These are phyloP conservation scores for Diutina siamensis DNA, from an alignment of 1,139 yeast species.

Conservation along the genomic window DNA sequence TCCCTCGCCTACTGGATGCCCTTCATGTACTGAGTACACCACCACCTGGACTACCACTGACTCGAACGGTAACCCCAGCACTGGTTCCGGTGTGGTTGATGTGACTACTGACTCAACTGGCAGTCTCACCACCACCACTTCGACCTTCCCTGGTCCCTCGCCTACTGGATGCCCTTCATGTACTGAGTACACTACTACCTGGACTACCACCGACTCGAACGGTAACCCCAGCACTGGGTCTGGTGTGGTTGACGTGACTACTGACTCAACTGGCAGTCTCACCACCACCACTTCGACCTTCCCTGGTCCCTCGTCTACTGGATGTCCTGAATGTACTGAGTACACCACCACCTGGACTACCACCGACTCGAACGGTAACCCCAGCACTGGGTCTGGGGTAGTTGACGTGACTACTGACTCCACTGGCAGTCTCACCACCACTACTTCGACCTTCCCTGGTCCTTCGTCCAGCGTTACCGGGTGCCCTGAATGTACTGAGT, in stretches of 20 bases:
- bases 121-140: not conserved
- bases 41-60: slow-evolving; percentile 3
- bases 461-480: not conserved
- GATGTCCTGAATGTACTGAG: not conserved
- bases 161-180: not conserved
- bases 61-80: not conserved
- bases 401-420: slow-evolving; percentile 4
- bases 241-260: slow-evolving; percentile 2
- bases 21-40: not conserved
- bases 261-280: not conserved
- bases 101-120: not conserved
- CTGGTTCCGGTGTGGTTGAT: slow-evolving; percentile 1
- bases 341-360: slow-evolving; percentile 5
- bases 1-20: not conserved
- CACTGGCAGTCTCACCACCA: not conserved
- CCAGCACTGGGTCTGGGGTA: not conserved
- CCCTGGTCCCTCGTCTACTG: not conserved
- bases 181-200: slow-evolving; percentile 1
- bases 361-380: not conserved
- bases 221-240: not conserved
- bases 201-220: not conserved
- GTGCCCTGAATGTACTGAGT: not conserved
- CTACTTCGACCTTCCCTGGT: not conserved
- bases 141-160: not conserved
- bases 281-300: not conserved